These are phyloP conservation scores for Neopestalotiopsis sp. DNA, from an alignment of 2,329 filamentous ascomycete genomes.

Conservation along the genomic window DNA sequence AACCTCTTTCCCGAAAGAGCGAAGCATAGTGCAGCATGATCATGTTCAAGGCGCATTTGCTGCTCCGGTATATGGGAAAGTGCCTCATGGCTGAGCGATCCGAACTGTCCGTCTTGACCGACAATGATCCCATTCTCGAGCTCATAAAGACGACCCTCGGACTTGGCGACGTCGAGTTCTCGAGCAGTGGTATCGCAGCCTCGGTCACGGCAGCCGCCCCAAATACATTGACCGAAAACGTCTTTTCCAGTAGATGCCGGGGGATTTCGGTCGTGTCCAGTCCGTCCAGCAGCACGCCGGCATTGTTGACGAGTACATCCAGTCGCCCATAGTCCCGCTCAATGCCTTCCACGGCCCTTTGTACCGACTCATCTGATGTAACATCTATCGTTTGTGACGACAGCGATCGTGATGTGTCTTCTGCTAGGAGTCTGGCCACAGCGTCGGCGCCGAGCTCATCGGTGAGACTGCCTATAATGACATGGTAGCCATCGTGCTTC, in stretches of 20 bases:
- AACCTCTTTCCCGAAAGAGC: constrained; percentile 35
- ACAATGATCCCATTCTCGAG: constrained; percentile 41
- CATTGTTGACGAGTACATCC: constrained; percentile 44
- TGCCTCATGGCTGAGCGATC: constrained; percentile 36
- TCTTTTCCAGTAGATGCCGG: constrained; percentile 42
- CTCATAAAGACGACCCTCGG: constrained; percentile 47
- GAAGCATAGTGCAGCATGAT: constrained; percentile 40
- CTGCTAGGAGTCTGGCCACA: not conserved
- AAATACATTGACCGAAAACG: constrained; percentile 45
- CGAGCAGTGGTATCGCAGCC: constrained; percentile 36
- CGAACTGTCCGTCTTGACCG: constrained; percentile 24
- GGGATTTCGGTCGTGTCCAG: constrained; percentile 22
- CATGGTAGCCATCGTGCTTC: constrained; percentile 5
- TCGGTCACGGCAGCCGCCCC: constrained; percentile 37
- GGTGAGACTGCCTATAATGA: constrained; percentile 12
- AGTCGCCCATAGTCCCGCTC: constrained; percentile 31
- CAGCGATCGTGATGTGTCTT: constrained; percentile 1
- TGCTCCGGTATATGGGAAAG: constrained; percentile 43
- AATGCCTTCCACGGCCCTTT: constrained; percentile 30
- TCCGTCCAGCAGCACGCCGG: constrained; percentile 36
- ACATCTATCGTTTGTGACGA: constrained; percentile 21
- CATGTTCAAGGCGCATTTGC: constrained; percentile 51
- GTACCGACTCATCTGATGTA: constrained; percentile 34
- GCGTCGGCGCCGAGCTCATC: constrained; percentile 1
- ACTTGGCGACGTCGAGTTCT: constrained; percentile 24